A percentile compares a stretch with the other conserved stretches of the same genome.
Conservation (phyloP, 768 basidiomycete genomes). For the Suillus paluster region DNA sequence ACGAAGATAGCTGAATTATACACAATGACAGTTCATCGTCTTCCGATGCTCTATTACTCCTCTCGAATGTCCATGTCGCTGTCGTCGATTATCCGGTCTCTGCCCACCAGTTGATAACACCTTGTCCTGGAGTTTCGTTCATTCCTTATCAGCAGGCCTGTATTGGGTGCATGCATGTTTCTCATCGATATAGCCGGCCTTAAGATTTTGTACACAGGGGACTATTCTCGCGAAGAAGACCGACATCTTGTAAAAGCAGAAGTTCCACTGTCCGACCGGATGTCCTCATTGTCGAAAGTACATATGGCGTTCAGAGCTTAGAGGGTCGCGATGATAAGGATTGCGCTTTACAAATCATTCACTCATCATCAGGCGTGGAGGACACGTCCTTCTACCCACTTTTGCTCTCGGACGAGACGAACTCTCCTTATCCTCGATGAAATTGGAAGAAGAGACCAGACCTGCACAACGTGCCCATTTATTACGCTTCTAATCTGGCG, state of each 20-base stretch:
- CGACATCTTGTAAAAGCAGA: slow-evolving; percentile 97
- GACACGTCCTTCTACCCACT: slow-evolving; percentile 90
- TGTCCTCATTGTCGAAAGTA: slow-evolving; percentile 97
- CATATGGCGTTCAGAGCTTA: slow-evolving; percentile 93
- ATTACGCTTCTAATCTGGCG: slow-evolving; percentile 95
- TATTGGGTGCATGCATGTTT: slow-evolving; percentile 98
- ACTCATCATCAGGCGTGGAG: slow-evolving; percentile 92
- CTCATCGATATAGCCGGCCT: slow-evolving; percentile 96
- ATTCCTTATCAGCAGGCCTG: slow-evolving; percentile 99
- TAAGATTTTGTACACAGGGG: slow-evolving; percentile 97
- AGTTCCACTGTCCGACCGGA: slow-evolving; percentile 90
- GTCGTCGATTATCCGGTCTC: slow-evolving; percentile 89
- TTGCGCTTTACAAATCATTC: slow-evolving; percentile 89
- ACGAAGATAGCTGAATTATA: slow-evolving; percentile 4
- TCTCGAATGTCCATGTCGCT: slow-evolving; percentile 81
- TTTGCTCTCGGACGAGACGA: slow-evolving; percentile 98
- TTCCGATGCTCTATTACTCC: slow-evolving; percentile 80
- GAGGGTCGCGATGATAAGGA: slow-evolving; percentile 92
- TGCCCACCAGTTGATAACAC: slow-evolving; percentile 89
- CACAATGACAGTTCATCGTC: slow-evolving; percentile 55
- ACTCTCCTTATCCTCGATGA: slow-evolving; percentile 91
- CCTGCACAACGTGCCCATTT: slow-evolving; percentile 92
- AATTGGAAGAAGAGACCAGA: slow-evolving; percentile 96
- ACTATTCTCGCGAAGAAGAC: slow-evolving; percentile 98
- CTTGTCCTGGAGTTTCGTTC: slow-evolving; percentile 92